Conservation (phyloP, 352 stramenopile genomes). For the Phytophthora meadii region DNA sequence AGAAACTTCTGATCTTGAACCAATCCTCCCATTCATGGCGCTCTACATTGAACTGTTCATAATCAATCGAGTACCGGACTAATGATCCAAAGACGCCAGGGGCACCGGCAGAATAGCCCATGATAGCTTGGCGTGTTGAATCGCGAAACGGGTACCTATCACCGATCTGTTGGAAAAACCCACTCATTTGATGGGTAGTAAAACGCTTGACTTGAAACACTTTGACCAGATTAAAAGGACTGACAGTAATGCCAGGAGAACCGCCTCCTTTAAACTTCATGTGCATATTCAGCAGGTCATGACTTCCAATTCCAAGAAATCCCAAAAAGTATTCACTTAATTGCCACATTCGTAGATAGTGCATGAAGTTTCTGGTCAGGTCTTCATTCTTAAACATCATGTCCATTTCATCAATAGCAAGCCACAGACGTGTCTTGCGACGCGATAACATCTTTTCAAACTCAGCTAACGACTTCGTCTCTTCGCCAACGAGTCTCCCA, state of each 20-base stretch:
- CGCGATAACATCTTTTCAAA: not conserved
- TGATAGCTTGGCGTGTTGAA: conserved; percentile 16
- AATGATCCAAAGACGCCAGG: conserved; percentile 32
- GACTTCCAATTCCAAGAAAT: conserved; percentile 37
- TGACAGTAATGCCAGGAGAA: not conserved
- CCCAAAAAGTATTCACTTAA: conserved; percentile 15
- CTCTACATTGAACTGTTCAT: conserved; percentile 5
- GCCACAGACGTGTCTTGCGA: not conserved
- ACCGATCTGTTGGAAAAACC: conserved; percentile 30
- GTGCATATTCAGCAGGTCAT: conserved; percentile 16
- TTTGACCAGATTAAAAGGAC: conserved; percentile 21
- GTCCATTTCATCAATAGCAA: not conserved
- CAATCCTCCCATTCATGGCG: conserved; percentile 12
- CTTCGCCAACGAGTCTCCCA: not conserved
- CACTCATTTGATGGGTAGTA: conserved; percentile 29
- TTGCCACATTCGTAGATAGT: conserved; percentile 26
- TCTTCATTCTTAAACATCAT: not conserved
- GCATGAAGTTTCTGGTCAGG: conserved; percentile 24
- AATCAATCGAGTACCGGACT: conserved; percentile 27
- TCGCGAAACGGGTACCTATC: conserved; percentile 20
- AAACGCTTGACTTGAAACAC: conserved; percentile 25
- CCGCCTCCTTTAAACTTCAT: conserved; percentile 3
- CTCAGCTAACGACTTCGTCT: not conserved
- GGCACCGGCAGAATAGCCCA: conserved; percentile 27
- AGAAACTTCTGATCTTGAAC: conserved; percentile 1